Evolutionary conservation across 2,329 filamentous ascomycete genomes (phyloP), one percentile per base, ranked within the genome.

Genomic region (Fusarium domesticum): DNA sequence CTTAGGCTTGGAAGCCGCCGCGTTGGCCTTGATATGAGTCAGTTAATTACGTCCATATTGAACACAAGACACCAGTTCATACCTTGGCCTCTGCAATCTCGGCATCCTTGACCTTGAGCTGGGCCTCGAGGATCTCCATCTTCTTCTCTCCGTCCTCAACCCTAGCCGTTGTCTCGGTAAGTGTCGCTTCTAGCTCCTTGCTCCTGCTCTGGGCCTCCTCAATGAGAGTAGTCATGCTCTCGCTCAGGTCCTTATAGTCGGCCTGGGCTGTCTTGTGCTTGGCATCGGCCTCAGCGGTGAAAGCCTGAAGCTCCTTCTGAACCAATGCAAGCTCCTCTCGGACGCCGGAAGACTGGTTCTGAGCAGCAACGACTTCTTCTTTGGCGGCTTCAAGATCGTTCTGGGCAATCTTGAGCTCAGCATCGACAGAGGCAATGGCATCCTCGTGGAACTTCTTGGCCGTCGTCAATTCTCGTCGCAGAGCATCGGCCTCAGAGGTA

Each of bases 241-340:
- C 79, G 59, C 80, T 77, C 68, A 84, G 76, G 51, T 83, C 79
- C 59, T 77, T 74, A 64, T 81, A 83, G 61, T 83, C 78, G n/a
- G 74, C 70, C 61, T 73, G 70, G 36, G 75, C 70, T n/a, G 72
- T 78, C 73, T 80, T 80, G 40, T 69, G 58, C 60, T 72, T 74
- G 10, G 72, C 72, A 10, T 76, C 73, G 3, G 73, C 70, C 55
- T 78, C 74, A 17, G 72, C 68, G 62, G 70, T 73, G 54, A 74
- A 67, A 6, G 75, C 71, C 49, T 78, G 74, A 1, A 82, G 66
- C 39, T 81, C 77, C 61, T 78, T 77, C 48, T 74, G 66, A 2
- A 69, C 63, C 42, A 77, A 64, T 35, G 70, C 67, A 2, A 81
- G 60, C 48, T 81, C 74, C 31, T 72, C 59, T 46, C 59, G 63